Conservation (phyloP, 2,329 filamentous ascomycete species). For the Zopfia rhizophila region DNA sequence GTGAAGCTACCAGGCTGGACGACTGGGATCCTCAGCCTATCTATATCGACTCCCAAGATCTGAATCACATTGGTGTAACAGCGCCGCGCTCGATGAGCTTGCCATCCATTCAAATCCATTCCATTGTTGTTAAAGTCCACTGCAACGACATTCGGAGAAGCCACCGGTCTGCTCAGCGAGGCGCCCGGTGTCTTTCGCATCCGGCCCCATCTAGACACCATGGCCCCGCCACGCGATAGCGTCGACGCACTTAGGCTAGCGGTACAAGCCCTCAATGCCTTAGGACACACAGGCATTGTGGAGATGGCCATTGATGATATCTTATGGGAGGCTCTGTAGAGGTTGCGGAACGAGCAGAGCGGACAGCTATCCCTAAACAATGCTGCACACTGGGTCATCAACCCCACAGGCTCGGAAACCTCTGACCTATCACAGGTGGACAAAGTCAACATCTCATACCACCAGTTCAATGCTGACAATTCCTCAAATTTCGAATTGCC, state of each 20-base stretch:
- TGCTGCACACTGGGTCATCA: conserved; percentile 64
- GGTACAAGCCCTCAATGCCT: conserved; percentile 56
- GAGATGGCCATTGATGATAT: conserved; percentile 67
- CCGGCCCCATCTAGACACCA: conserved; percentile 60
- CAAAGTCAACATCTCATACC: conserved; percentile 56
- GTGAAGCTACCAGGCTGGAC: conserved; percentile 60
- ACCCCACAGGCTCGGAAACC: conserved; percentile 52
- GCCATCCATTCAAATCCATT: conserved; percentile 55
- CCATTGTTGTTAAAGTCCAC: conserved; percentile 59
- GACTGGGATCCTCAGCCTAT: conserved; percentile 61
- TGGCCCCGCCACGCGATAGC: conserved; percentile 58
- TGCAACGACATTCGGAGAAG: conserved; percentile 55
- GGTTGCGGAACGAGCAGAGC: conserved; percentile 36
- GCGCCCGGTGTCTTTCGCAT: conserved; percentile 60
- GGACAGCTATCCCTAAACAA: conserved; percentile 55
- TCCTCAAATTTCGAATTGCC: conserved; percentile 60
- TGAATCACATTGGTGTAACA: conserved; percentile 64
- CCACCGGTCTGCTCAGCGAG: conserved; percentile 60
- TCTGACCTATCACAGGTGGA: conserved; percentile 60
- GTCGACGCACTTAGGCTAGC: conserved; percentile 56
- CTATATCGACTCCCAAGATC: conserved; percentile 63
- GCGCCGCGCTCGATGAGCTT: conserved; percentile 59
- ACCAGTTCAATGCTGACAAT: conserved; percentile 52
- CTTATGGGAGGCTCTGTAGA: conserved; percentile 58
- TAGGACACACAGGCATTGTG: conserved; percentile 63